These are phyloP conservation scores for Brachypodium distachyon DNA, from an alignment of 202 grass and related monocot species.

Conservation along the genomic window DNA sequence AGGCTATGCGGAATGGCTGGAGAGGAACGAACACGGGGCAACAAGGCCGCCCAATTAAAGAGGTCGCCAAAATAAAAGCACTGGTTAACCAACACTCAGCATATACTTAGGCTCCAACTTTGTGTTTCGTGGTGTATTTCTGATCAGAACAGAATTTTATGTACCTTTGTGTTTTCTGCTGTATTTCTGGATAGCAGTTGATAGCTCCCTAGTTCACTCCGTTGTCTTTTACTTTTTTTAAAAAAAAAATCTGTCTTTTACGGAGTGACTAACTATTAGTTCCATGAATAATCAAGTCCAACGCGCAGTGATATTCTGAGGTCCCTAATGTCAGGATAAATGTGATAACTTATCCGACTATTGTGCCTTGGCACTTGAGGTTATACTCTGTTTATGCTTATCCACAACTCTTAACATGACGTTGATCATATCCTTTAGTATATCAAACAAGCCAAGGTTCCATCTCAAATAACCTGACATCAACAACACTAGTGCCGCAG, in stretches of 20 bases:
- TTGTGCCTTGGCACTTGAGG: not conserved
- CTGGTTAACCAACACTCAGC: constrained; percentile 1
- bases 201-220: not conserved
- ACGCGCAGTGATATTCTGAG: not conserved
- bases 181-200: not conserved
- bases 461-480: not conserved
- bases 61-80: constrained; percentile 16
- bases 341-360: not conserved
- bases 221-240: not conserved
- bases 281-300: not conserved
- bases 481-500: not conserved
- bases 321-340: not conserved
- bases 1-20: constrained; percentile 18
- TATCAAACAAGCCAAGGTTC: not conserved
- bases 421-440: not conserved
- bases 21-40: constrained; percentile 4
- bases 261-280: not conserved
- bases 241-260: too few species aligned
- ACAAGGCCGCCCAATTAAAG: constrained; percentile 2
- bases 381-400: constrained; percentile 3
- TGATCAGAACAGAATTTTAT: not conserved
- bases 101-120: not conserved
- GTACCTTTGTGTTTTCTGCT: not conserved
- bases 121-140: not conserved
- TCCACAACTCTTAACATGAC: not conserved